Base-by-base conservation (phyloP, 176 grass and related monocot genomes). In the Guadua angustifolia region DNA sequence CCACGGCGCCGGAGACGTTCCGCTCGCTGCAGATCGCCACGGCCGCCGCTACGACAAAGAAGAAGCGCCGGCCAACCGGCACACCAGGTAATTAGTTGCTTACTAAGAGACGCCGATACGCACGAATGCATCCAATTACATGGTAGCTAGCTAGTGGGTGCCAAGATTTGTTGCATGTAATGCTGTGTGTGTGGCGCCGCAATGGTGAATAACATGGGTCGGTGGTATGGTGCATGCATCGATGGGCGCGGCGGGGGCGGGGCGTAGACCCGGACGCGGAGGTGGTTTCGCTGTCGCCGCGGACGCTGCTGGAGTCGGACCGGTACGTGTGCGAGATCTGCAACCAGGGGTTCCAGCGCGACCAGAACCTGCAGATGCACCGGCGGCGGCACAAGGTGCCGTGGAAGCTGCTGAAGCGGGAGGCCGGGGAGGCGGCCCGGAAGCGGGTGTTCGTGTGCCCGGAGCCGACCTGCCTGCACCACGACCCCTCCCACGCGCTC, bases 301-400 rank as follows among this genome's bases (percentile, higher is more conserved):
- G 85, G 66, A 99, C 96, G 77, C 91, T 99, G 66, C 91, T 99
- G 69, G 96, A 99, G 88, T 99, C 96, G 10, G 96, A 99, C 88
- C 86, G 93, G 36, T 99, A 99, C 79, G 93, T 95, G 63, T 99
- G 96, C 80, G 96, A 99, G 88, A 99, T 99, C 86, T 99, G 97
- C 93, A 90, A 90, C 79, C 97, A 99, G 80, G 97, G 97, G 66
- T 99, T 99, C 88, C 97, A 99, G 89, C 87, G 97, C 1, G 97
- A 99, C 93, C 97, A 99, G 84, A 99, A 99, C 88, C 91, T 99
- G 79, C 96, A 99, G 92, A 99, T 99, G 96, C 96, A 99, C 88
- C 96, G 93, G 75, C 91, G 96, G 88, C 89, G 96, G 77, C 96
- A 99, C 91, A 99, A 99, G 91, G 96, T 99, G 73, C 96, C 96